Conservation (phyloP, 2,329 filamentous ascomycete species). For the Ramularia endophylla region DNA sequence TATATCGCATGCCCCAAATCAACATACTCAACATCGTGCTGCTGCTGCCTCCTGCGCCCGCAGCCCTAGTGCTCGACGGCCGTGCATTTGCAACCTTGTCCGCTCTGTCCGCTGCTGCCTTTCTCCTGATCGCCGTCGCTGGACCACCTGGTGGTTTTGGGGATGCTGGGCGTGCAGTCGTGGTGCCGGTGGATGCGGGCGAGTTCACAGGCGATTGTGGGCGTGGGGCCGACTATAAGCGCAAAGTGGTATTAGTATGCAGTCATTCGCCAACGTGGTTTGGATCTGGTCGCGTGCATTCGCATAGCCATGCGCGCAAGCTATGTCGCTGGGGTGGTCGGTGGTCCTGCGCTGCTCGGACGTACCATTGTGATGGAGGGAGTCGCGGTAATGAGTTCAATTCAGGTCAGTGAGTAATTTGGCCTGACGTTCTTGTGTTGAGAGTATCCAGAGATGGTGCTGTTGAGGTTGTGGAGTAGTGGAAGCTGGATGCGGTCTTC, state of each 20-base stretch:
- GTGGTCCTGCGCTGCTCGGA: not conserved
- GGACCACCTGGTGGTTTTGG: slow-evolving; percentile 88
- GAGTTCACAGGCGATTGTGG: slow-evolving; percentile 37
- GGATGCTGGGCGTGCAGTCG: slow-evolving; percentile 72
- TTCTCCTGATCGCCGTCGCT: slow-evolving; percentile 89
- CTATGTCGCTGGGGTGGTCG: too few relatives aligned
- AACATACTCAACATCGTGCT: slow-evolving; percentile 94
- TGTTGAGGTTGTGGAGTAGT: too few relatives aligned
- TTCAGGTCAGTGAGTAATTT: not conserved
- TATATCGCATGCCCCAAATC: not conserved
- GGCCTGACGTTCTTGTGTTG: too few relatives aligned
- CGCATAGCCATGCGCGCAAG: not conserved
- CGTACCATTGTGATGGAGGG: not conserved
- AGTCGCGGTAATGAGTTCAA: not conserved
- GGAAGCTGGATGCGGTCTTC: too few relatives aligned
- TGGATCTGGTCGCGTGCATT: not conserved
- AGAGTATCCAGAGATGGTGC: too few relatives aligned
- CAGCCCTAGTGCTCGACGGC: slow-evolving; percentile 85
- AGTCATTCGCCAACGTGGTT: too few relatives aligned
- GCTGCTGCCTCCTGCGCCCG: slow-evolving; percentile 90
- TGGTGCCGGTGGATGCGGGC: slow-evolving; percentile 59
- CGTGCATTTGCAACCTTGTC: slow-evolving; percentile 93
- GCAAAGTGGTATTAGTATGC: slow-evolving; percentile 1
- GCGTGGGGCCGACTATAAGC: slow-evolving; percentile 29
- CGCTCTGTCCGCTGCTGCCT: slow-evolving; percentile 93